Evolutionary conservation across 2,329 filamentous ascomycete genomes (phyloP), one percentile per base, ranked within the genome.

Genomic region (Nigrospora sphaerica): DNA sequence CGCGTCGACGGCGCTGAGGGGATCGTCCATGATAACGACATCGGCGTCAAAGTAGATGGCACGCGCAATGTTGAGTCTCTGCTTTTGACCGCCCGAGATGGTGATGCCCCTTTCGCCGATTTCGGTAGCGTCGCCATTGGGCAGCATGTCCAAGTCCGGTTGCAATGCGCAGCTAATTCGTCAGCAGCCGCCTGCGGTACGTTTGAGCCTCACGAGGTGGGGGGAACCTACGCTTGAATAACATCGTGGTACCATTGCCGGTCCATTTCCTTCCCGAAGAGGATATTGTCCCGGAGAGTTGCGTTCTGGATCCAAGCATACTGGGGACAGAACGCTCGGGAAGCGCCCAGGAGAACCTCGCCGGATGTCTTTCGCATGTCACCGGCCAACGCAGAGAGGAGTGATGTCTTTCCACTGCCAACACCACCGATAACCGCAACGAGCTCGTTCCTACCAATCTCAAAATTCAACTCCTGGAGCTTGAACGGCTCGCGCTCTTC

Each of bases 221-320:
- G 37, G 32, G 17, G 23, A 55, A 79, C 62, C 76, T 71, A 74
- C 69, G 89, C 88, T 61, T 86, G 78, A 32, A 95, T 75, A n/a
- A 95, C 90, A 44, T 86, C 69, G 39, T 85, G 77, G 59, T 95
- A 95, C 91, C 92, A 95, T 3, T 71, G 69, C 48, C 75, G 75
- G 44, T 95, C 75, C 67, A 85, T 79, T 0, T 81, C 78, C 55
- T 89, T 92, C 12, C 92, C 92, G 58, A 97, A 97, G 0, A 89
- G 67, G 49, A 98, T 95, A 58, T 98, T 98, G 32, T 95, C 81
- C 51, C 81, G 83, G 4, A 97, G 78, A 1, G 85, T 88, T 0
- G 89, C 77, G 59, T 97, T 97, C 61, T 97, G 92, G 42, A 98
- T 95, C 93, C 93, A 98, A 0, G 93, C 88, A 60, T 95, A 95